Evolutionary conservation across 1,139 yeast species (phyloP).

Genomic region (Candida labiduridarum): DNA sequence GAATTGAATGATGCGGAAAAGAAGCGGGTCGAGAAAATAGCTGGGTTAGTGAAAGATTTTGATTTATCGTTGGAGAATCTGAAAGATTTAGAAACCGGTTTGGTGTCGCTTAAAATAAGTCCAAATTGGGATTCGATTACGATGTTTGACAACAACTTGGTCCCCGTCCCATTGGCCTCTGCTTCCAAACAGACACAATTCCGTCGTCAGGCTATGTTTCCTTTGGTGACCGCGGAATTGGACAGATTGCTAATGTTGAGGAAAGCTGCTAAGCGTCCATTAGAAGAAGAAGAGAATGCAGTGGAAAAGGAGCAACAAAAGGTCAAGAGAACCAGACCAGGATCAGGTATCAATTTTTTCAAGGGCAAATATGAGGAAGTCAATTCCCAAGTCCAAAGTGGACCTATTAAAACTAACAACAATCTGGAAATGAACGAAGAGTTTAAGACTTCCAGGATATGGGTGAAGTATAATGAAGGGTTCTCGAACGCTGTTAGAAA

Average conservation of each 20-base stretch:
- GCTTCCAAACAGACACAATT: slow-evolving; percentile 28
- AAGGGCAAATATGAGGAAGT: slow-evolving; percentile 41
- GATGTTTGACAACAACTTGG: slow-evolving; percentile 26
- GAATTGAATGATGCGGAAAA: slow-evolving; percentile 28
- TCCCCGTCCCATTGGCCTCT: slow-evolving; percentile 19
- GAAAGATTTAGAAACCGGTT: slow-evolving; percentile 37
- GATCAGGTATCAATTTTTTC: slow-evolving; percentile 42
- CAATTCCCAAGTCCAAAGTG: slow-evolving; percentile 17
- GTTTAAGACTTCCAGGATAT: slow-evolving; percentile 49
- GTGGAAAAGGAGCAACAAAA: slow-evolving; percentile 24
- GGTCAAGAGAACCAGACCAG: slow-evolving; percentile 27
- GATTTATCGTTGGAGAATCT: slow-evolving; percentile 35
- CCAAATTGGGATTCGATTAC: slow-evolving; percentile 43
- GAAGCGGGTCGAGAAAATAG: slow-evolving; percentile 28
- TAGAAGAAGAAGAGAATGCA: slow-evolving; percentile 21
- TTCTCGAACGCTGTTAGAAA: slow-evolving; percentile 92
- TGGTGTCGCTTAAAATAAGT: slow-evolving; percentile 29
- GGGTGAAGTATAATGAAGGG: slow-evolving; percentile 95
- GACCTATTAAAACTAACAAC: slow-evolving; percentile 5
- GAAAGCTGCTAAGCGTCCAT: slow-evolving; percentile 33
- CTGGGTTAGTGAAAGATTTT: slow-evolving; percentile 29
- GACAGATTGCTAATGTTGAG: slow-evolving; percentile 32
- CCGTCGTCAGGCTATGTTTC: slow-evolving; percentile 39
- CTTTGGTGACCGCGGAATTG: slow-evolving; percentile 43
- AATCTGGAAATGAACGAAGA: slow-evolving; percentile 13